These are phyloP conservation scores for Quercus robur DNA, from an alignment of 306 rosid genomes.

Conservation along the genomic window DNA sequence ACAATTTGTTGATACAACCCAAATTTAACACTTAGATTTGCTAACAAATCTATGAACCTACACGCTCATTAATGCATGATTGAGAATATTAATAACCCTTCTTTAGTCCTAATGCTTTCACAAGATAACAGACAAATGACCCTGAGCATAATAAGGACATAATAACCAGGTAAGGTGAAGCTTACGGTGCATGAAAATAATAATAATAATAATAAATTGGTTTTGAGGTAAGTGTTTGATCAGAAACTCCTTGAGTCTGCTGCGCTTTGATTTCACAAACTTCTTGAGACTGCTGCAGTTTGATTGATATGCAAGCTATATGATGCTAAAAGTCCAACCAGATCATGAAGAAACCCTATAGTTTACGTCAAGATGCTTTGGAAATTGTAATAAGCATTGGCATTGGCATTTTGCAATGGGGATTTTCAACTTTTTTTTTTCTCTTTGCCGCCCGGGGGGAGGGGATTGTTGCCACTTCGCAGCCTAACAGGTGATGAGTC, in stretches of 20 bases:
- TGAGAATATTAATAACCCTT: too few relatives aligned
- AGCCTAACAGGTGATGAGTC: too few relatives aligned
- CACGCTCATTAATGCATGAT: too few relatives aligned
- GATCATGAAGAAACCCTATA: conserved; percentile 17
- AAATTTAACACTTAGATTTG: too few relatives aligned
- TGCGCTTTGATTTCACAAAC: conserved; percentile 4
- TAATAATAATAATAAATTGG: background rate
- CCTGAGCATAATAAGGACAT: too few relatives aligned
- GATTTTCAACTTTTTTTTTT: background rate
- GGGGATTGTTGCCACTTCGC: too few relatives aligned
- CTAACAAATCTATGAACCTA: too few relatives aligned
- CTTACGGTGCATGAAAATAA: background rate
- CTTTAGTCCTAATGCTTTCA: too few relatives aligned
- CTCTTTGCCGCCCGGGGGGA: too few relatives aligned
- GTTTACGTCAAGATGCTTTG: background rate
- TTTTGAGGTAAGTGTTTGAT: conserved; percentile 18
- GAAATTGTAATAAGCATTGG: background rate
- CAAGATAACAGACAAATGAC: too few relatives aligned
- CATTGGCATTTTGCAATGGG: background rate
- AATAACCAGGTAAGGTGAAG: background rate
- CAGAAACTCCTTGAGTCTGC: background rate
- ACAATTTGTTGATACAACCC: too few relatives aligned
- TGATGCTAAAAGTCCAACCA: conserved; percentile 5
- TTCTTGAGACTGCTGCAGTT: conserved; percentile 16
- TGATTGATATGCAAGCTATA: conserved; percentile 23